Base-by-base conservation (phyloP, 2,329 filamentous ascomycete genomes). In the Trichoderma atroviride region DNA sequence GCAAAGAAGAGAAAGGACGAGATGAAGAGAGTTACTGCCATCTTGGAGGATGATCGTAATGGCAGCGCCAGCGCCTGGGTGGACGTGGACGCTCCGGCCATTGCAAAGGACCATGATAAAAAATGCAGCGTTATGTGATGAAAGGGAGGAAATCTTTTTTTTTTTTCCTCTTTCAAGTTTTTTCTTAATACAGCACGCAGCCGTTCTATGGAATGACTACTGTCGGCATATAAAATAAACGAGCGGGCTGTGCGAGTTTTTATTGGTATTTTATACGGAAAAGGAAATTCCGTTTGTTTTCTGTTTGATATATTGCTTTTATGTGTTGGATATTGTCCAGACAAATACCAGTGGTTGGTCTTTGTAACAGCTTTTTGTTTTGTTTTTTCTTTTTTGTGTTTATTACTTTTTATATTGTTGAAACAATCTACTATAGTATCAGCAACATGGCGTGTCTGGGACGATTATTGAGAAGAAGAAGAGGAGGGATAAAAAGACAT, bases 81-180 rank as follows among this genome's bases (percentile, higher is more conserved):
- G 1, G 85, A 86, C 86, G 88, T 86, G 1, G 86, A 89, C 72
- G 79, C 86, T 29, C 73, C 69, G 60, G 76, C 74, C 22, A 72
- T 71, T 10, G 72, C 74, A 13, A 76, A 75, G 50, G 75, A 78
- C 31, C 80, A 82, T 50, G 82, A 80, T 70, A 84, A 79, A 75
- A 87, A 84, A 74, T 88, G 86, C 73, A 71, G 79, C 27, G 77
- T 88, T 60, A 88, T 88, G 86, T 88, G 76, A 74, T 67, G 40
- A 24, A n/a, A n/a, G 7, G 37, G 29, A 4, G 55, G 9, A 4
- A 11, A 22, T 22, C 4, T 50, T 50, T 13, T 24, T n/a, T 3
- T 10, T 24, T 27, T 27, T 27, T 27, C 27, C 47, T 16, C 40
- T 27, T 29, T 27, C 24, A 27, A 58, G 53, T 29, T 52, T 6